Base-by-base conservation (phyloP, 441 rosid genomes). In the Adansonia gregorii region DNA sequence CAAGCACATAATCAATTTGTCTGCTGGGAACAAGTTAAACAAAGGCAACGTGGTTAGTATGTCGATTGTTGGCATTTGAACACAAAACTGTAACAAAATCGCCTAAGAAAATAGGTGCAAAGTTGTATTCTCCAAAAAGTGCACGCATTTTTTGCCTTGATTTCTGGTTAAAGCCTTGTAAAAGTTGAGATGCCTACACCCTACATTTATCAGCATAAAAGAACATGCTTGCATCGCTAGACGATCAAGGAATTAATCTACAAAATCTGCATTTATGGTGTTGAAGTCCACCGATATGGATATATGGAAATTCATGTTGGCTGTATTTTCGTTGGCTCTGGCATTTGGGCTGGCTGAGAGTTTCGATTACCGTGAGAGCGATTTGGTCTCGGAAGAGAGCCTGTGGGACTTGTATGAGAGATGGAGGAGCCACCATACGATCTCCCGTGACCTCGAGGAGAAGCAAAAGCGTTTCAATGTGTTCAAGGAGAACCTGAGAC, bases 381-480 rank as follows among this genome's bases (percentile, higher is more conserved):
- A 78, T 20, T 66, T 86, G 75, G 79, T 31, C 1, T 86, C 89
- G 0, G 82, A 84, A 6, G 86, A 86, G 67, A 60, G 63, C 15
- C 70, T 83, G 43, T 83, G 83, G 86, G 79, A 84, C 67, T 74
- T 86, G 81, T 82, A 79, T 10, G 86, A 81, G 83, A 72, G 76
- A 70, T 82, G 87, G 87, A 73, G 82, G 82, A 80, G 85, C 86
- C 81, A 85, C 80, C 85, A 84, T 76, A 78, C 80, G 1, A 73
- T 85, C 6, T 77, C 83, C 3, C 68, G 46, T 22, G 71, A 79
- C 78, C 80, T 79, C 3, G 14, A 39, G 7, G 87, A 79, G 78
- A 86, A 83, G 76, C 55, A 72, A 22, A 74, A 43, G 65, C 84
- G 85, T 15, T 84, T 84, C 85, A 83, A 74, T 41, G 84, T 86